A percentile compares a stretch with the other conserved stretches of the same genome.
Evolutionary conservation across 257 asterid genomes (phyloP).

Genomic region (Petunia axillaris): DNA sequence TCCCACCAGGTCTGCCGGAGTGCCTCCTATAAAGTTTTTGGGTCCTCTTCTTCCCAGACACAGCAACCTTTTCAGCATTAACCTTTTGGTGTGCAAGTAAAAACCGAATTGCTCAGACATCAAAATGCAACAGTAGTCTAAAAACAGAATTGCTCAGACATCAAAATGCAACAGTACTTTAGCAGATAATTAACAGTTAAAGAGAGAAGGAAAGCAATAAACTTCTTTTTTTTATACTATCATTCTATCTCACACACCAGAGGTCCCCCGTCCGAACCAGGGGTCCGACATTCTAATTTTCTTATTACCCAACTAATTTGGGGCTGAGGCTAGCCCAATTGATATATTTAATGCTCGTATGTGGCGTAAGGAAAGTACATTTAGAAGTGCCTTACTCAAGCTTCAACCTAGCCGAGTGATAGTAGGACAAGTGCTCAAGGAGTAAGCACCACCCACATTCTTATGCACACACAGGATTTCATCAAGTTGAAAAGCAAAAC

Average conservation of each 20-base stretch:
- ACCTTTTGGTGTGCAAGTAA: conserved; percentile 46
- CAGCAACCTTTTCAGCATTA: conserved; percentile 94
- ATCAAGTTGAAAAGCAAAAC: too few species aligned
- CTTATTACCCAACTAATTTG: conserved; percentile 9
- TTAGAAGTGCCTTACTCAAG: not conserved
- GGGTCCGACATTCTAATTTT: conserved; percentile 3
- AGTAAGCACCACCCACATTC: not conserved
- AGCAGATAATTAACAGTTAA: not conserved
- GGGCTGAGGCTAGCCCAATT: not conserved
- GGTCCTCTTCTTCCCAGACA: conserved; percentile 86
- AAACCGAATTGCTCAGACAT: conserved; percentile 26
- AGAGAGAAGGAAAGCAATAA: conserved; percentile 3
- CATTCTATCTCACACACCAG: not conserved
- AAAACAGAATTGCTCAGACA: conserved; percentile 26
- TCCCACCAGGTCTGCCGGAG: conserved; percentile 97
- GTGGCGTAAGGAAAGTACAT: not conserved
- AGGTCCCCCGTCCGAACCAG: not conserved
- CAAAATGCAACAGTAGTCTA: not conserved
- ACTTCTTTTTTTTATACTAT: not conserved
- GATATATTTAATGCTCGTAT: not conserved
- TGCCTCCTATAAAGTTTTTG: conserved; percentile 91
- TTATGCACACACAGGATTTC: not conserved
- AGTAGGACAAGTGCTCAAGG: not conserved
- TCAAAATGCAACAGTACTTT: not conserved
- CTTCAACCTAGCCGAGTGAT: not conserved